A percentile compares a stretch with the other conserved stretches of the same genome.
Conservation (phyloP, 2,329 filamentous ascomycete genomes). For the Scolecobasidium constrictum region DNA sequence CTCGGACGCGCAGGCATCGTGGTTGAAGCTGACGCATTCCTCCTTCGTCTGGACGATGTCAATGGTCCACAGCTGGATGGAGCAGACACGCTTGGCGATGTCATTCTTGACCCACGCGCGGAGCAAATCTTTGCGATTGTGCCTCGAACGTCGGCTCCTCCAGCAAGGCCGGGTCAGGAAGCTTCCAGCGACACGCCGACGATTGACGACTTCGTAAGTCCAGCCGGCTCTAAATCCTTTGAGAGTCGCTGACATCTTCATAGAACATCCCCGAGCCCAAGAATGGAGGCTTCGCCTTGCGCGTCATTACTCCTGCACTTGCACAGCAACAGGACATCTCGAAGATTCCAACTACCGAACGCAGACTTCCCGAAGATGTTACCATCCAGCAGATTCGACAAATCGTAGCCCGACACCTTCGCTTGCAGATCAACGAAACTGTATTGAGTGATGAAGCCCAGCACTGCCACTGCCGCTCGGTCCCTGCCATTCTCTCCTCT, state of each 20-base stretch:
- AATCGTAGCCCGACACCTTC: not conserved
- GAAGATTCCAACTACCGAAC: not conserved
- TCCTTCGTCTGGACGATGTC: not conserved
- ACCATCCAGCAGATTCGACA: not conserved
- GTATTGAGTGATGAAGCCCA: not conserved
- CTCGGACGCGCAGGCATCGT: not conserved
- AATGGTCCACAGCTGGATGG: not conserved
- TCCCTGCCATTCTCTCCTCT: not conserved
- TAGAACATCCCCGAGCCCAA: not conserved
- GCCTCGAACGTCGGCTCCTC: not conserved
- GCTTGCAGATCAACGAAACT: not conserved
- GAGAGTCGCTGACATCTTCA: not conserved
- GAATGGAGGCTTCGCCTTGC: slow-evolving; percentile 1
- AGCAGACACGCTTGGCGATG: not conserved
- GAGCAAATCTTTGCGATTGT: not conserved
- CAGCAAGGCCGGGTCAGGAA: not conserved
- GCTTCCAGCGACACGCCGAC: not conserved
- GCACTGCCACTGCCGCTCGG: not conserved
- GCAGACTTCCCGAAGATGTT: not conserved
- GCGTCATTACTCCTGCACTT: not conserved
- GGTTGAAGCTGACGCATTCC: not conserved
- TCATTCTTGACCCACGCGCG: not conserved
- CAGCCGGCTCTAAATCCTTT: no score
- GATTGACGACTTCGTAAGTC: no score
- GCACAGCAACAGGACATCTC: not conserved